A percentile compares a stretch with the other conserved stretches of the same genome.
These are phyloP conservation scores for Yamadazyma siamensis DNA, from an alignment of 1,139 yeast species.

Conservation along the genomic window DNA sequence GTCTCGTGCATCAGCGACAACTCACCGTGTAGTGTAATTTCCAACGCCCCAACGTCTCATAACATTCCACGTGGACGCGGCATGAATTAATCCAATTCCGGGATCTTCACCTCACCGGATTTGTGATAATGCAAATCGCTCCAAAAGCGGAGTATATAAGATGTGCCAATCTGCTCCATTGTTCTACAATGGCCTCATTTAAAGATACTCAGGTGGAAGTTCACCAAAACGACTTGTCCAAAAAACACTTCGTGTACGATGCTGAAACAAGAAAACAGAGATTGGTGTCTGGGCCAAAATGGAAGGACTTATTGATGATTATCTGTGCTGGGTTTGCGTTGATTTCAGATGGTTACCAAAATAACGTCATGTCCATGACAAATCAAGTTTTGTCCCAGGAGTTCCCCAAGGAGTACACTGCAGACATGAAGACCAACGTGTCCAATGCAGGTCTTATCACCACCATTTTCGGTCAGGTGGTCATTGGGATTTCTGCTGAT, in stretches of 20 bases:
- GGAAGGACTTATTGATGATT: conserved; percentile 33
- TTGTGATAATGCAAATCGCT: no score
- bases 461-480: conserved; percentile 48
- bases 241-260: conserved; percentile 27
- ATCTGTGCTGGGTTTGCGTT: conserved; percentile 50
- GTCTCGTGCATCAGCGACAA: no score
- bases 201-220: conserved; percentile 1
- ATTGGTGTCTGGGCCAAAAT: conserved; percentile 24
- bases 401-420: conserved; percentile 29
- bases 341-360: conserved; percentile 52
- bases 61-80: no score
- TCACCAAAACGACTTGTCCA: background rate
- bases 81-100: no score
- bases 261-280: conserved; percentile 30
- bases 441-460: conserved; percentile 50
- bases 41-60: no score
- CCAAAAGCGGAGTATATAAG: no score
- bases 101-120: no score
- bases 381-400: conserved; percentile 33
- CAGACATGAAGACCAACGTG: conserved; percentile 42
- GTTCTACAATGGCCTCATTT: no score
- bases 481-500: conserved; percentile 43
- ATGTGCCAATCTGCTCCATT: no score
- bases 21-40: no score
- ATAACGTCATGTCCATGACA: conserved; percentile 48